Percentiles rank a stretch among this genome's conserved stretches.
Conservation (phyloP, 768 basidiomycete species). For the Trametes cinnabarina region DNA sequence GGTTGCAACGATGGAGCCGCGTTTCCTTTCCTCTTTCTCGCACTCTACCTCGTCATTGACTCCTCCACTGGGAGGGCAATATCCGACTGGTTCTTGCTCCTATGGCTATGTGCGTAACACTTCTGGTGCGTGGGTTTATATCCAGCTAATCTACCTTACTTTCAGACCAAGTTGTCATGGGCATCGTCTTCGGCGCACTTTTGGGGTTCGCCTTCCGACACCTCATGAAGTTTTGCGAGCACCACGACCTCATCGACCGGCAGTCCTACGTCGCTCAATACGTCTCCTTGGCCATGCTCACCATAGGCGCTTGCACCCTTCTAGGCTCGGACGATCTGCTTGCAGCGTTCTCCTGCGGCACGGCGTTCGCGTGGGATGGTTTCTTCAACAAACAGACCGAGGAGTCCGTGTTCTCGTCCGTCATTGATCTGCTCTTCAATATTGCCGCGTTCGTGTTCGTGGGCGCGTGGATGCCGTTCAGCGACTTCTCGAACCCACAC, state of each 20-base stretch:
- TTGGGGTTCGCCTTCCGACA: constrained; percentile 81
- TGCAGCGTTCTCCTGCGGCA: constrained; percentile 92
- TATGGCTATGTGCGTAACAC: constrained; percentile 75
- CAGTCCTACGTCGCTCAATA: constrained; percentile 96
- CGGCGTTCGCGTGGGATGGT: constrained; percentile 95
- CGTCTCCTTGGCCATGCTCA: constrained; percentile 76
- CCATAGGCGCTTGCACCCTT: constrained; percentile 80
- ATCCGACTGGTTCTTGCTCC: constrained; percentile 81
- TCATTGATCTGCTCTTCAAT: constrained; percentile 95
- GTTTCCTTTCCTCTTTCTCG: constrained; percentile 89
- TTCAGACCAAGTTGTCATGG: constrained; percentile 78
- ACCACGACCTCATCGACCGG: constrained; percentile 83
- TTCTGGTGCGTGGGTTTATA: neutral
- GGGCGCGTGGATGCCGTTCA: constrained; percentile 97
- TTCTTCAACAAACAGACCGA: constrained; percentile 94
- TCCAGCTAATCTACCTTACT: constrained; percentile 2
- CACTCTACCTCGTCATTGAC: constrained; percentile 84
- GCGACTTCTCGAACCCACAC: constrained; percentile 61
- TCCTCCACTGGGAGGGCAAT: constrained; percentile 59
- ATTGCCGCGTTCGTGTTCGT: constrained; percentile 93
- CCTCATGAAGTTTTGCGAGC: constrained; percentile 91
- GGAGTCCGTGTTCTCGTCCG: constrained; percentile 92
- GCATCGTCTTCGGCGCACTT: constrained; percentile 67
- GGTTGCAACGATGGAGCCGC: constrained; percentile 98
- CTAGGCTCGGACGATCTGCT: constrained; percentile 93